Percentiles rank a stretch among this genome's conserved stretches.
phyloP scores from a whole-genome alignment of 2,329 filamentous ascomycete species.

The Calonectria fujianensis region DNA sequence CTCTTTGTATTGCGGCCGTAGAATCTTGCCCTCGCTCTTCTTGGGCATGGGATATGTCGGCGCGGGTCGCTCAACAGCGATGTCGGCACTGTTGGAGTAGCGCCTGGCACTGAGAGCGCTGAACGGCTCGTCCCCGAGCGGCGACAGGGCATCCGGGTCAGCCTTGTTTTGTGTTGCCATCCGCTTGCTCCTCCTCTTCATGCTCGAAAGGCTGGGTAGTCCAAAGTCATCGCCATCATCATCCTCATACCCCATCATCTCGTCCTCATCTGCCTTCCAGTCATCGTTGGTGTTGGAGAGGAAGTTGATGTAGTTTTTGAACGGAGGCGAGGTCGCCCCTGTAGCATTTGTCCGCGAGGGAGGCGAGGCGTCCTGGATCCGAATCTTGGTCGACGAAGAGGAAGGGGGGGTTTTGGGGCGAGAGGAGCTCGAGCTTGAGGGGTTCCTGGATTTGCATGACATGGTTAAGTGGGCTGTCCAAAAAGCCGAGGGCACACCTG shows the following conservation, averaged over 20 bases:
- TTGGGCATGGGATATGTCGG: slow-evolving; percentile 91
- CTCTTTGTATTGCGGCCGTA: slow-evolving; percentile 98
- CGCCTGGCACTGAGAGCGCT: slow-evolving; percentile 69
- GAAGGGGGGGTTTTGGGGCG: slow-evolving; percentile 86
- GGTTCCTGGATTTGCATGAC: slow-evolving; percentile 67
- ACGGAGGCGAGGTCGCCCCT: slow-evolving; percentile 75
- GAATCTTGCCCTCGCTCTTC: slow-evolving; percentile 94
- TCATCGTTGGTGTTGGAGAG: slow-evolving; percentile 88
- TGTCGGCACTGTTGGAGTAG: slow-evolving; percentile 92
- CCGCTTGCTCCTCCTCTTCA: slow-evolving; percentile 82
- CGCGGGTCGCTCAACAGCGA: slow-evolving; percentile 90
- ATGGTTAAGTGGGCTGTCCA: slow-evolving; percentile 28
- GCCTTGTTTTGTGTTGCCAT: slow-evolving; percentile 66
- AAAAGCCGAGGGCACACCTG: neutral
- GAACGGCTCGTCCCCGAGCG: slow-evolving; percentile 61
- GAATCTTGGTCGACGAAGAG: slow-evolving; percentile 71
- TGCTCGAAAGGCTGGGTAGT: slow-evolving; percentile 91
- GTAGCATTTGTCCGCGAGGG: slow-evolving; percentile 72
- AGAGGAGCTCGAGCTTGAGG: slow-evolving; percentile 73
- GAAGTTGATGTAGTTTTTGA: slow-evolving; percentile 86
- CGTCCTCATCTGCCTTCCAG: slow-evolving; percentile 86
- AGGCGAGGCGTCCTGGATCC: slow-evolving; percentile 72
- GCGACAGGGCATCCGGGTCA: slow-evolving; percentile 58
- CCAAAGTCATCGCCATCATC: slow-evolving; percentile 97
- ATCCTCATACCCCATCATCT: slow-evolving; percentile 87